These are phyloP conservation scores for Trichoderma brevicompactum DNA, from an alignment of 2,329 filamentous ascomycete species.

Conservation along the genomic window DNA sequence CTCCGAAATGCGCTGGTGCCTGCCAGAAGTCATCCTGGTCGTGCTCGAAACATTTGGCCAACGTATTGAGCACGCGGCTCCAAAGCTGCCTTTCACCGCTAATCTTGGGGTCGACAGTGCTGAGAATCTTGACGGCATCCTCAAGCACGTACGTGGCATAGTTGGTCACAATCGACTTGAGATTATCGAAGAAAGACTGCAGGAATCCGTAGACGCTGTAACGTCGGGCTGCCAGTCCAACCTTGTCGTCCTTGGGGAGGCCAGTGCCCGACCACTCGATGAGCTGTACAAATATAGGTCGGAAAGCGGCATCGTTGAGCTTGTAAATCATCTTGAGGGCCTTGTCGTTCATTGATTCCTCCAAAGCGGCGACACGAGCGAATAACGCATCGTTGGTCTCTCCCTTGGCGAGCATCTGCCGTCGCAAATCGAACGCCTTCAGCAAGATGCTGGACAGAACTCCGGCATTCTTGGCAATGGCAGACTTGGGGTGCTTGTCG, in stretches of 20 bases:
- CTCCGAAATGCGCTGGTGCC: conserved; percentile 81
- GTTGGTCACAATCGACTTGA: conserved; percentile 92
- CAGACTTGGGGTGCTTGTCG: conserved; percentile 76
- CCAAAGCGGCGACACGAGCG: conserved; percentile 61
- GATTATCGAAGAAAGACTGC: conserved; percentile 75
- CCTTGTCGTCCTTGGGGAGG: conserved; percentile 63
- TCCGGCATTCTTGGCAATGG: conserved; percentile 74
- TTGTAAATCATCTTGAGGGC: conserved; percentile 93
- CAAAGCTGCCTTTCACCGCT: conserved; percentile 64
- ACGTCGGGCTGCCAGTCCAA: conserved; percentile 64
- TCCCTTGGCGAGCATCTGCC: conserved; percentile 55
- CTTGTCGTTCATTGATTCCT: conserved; percentile 68
- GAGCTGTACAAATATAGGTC: conserved; percentile 85
- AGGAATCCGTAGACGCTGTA: conserved; percentile 84
- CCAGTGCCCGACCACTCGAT: conserved; percentile 75
- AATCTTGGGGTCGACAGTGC: conserved; percentile 51
- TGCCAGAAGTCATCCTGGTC: conserved; percentile 98
- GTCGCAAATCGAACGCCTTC: conserved; percentile 67
- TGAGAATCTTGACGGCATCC: conserved; percentile 68
- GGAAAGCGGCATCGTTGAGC: conserved; percentile 91
- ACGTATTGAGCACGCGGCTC: conserved; percentile 69
- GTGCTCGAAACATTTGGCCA: conserved; percentile 78
- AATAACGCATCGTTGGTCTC: conserved; percentile 50
- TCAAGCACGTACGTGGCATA: conserved; percentile 88
- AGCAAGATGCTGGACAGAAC: conserved; percentile 69